Evolutionary conservation across 2,329 filamentous ascomycete genomes (phyloP).

Genomic region (Aspergillus awamori): DNA sequence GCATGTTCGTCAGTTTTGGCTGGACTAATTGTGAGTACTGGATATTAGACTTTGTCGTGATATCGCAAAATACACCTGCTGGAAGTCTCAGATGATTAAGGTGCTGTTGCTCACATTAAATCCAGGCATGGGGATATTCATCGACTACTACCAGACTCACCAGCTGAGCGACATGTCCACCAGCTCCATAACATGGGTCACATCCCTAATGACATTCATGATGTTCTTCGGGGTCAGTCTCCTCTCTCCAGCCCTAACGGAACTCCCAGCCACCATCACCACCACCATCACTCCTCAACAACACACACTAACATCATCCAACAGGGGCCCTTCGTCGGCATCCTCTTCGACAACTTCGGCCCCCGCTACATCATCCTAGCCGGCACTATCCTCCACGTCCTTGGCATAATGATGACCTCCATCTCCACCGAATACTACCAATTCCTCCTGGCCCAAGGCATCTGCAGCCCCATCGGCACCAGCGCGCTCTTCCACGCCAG

Average conservation of each 20-base stretch:
- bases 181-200: slow-evolving; percentile 19
- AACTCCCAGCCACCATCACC: neutral
- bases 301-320: neutral
- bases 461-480: slow-evolving; percentile 56
- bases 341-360: slow-evolving; percentile 60
- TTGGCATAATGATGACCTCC: slow-evolving; percentile 61
- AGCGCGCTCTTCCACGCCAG: slow-evolving; percentile 53
- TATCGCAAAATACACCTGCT: neutral
- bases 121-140: slow-evolving; percentile 32
- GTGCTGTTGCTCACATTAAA: neutral
- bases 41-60: neutral
- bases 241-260: neutral
- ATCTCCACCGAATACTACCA: slow-evolving; percentile 58
- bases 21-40: slow-evolving; percentile 52
- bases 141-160: slow-evolving; percentile 27
- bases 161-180: slow-evolving; percentile 13
- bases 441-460: slow-evolving; percentile 56
- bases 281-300: neutral
- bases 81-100: neutral
- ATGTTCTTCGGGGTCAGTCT: slow-evolving; percentile 19
- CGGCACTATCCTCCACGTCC: slow-evolving; percentile 58
- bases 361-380: slow-evolving; percentile 56
- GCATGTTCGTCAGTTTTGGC: slow-evolving; percentile 55
- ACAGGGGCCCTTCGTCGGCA: slow-evolving; percentile 18
- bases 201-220: slow-evolving; percentile 18